Conservation (phyloP, 2,329 filamentous ascomycete species). For the Cordyceps pruinosa region DNA sequence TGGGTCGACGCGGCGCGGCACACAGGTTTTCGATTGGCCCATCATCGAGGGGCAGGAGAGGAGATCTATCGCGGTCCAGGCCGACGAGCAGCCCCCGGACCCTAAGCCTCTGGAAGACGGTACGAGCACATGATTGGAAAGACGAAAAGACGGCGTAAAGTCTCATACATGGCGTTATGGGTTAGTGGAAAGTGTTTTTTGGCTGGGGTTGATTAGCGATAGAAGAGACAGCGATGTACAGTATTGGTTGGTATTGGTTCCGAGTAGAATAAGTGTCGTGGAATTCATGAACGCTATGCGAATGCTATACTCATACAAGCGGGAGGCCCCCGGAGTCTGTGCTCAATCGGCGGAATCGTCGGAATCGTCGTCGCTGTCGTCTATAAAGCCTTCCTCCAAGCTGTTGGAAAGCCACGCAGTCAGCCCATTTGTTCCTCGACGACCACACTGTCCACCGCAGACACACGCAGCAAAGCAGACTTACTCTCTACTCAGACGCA, state of each 20-base stretch:
- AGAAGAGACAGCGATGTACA: neutral
- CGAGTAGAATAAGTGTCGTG: conserved; percentile 3
- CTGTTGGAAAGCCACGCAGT: conserved; percentile 15
- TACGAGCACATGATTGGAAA: neutral
- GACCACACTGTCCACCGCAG: neutral
- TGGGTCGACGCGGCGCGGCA: neutral
- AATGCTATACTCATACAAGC: conserved; percentile 6
- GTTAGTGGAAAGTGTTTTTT: neutral
- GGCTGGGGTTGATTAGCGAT: neutral
- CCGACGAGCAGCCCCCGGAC: neutral
- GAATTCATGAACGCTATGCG: conserved; percentile 11
- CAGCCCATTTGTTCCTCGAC: neutral
- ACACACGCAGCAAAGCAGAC: conserved; percentile 20
- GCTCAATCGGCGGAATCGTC: neutral
- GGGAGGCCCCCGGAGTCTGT: neutral
- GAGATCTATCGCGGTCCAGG: neutral
- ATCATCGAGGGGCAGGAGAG: neutral
- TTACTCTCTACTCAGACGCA: conserved; percentile 68
- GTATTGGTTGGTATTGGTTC: neutral
- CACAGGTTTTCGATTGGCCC: neutral
- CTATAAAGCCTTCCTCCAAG: conserved; percentile 37
- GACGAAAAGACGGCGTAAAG: neutral
- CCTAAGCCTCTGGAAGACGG: neutral
- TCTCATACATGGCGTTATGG: neutral
- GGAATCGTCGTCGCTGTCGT: conserved; percentile 35